Conservation (phyloP, 805 yeast species). For the Myxozyma monticola region DNA sequence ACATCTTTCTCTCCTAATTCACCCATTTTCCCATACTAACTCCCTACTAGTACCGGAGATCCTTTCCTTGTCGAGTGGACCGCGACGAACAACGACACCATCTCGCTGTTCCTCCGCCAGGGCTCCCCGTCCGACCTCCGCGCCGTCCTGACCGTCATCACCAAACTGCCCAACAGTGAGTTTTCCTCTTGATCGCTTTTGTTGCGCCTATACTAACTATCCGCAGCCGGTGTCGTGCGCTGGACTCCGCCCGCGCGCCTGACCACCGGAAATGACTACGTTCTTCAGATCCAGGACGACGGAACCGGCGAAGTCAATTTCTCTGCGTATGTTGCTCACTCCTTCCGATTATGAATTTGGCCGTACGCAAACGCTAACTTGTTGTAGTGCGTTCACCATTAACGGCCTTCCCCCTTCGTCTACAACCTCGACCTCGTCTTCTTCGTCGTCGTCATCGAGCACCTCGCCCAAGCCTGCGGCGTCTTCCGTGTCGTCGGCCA, state of each 20-base stretch:
- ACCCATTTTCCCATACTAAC: neutral
- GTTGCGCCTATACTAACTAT: neutral
- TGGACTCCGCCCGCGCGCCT: constrained; percentile 41
- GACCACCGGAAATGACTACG: constrained; percentile 38
- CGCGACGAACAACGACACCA: constrained; percentile 33
- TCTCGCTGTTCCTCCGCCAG: constrained; percentile 37
- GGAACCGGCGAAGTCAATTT: constrained; percentile 39
- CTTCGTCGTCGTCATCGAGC: neutral
- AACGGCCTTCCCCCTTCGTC: constrained; percentile 3
- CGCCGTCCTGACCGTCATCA: constrained; percentile 40
- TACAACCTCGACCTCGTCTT: neutral
- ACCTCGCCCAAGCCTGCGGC: constrained; percentile 7
- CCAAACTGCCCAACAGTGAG: constrained; percentile 36
- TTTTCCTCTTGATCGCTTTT: neutral
- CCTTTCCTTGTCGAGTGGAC: constrained; percentile 28
- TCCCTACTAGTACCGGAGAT: constrained; percentile 21
- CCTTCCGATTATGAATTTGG: neutral
- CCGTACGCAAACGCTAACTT: neutral
- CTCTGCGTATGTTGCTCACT: constrained; percentile 32
- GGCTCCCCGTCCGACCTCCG: constrained; percentile 39
- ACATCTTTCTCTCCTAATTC: neutral
- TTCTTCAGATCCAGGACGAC: constrained; percentile 38
- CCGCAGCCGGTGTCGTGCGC: constrained; percentile 39
- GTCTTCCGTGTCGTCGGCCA: constrained; percentile 1
- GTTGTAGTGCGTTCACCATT: constrained; percentile 16